phyloP scores from a whole-genome alignment of 176 grass and related monocot species.

The Cenchrus purpureus region DNA sequence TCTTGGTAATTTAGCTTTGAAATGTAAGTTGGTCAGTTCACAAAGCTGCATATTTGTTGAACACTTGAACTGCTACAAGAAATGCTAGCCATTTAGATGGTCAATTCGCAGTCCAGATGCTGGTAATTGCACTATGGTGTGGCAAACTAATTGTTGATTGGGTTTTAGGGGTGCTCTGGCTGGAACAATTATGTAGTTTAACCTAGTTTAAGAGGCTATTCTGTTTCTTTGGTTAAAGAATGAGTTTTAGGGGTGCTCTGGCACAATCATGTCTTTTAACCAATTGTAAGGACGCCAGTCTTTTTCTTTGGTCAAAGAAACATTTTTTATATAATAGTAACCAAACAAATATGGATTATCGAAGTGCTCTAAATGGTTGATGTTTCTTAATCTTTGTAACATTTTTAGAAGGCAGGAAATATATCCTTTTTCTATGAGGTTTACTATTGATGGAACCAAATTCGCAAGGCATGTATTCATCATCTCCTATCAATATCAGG shows the following conservation, averaged over 20 bases:
- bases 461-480: background rate
- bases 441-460: background rate
- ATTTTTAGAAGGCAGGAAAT: constrained; percentile 1
- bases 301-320: constrained; percentile 1
- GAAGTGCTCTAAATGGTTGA: constrained; percentile 7
- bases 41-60: background rate
- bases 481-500: constrained; percentile 45
- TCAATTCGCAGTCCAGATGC: constrained; percentile 6
- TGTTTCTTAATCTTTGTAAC: background rate
- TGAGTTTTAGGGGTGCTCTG: background rate
- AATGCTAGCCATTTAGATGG: background rate
- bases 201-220: background rate
- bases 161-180: background rate
- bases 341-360: background rate
- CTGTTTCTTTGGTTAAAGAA: background rate
- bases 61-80: background rate
- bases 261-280: constrained; percentile 12
- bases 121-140: background rate
- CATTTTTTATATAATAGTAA: background rate
- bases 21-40: background rate
- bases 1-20: constrained; percentile 15
- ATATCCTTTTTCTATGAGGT: constrained; percentile 7
- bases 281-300: background rate
- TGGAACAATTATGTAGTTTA: constrained; percentile 7
- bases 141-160: background rate